Evolutionary conservation across 345 rosid species (phyloP), one percentile per base, ranked within the genome.

Genomic region (Camelina neglecta): DNA sequence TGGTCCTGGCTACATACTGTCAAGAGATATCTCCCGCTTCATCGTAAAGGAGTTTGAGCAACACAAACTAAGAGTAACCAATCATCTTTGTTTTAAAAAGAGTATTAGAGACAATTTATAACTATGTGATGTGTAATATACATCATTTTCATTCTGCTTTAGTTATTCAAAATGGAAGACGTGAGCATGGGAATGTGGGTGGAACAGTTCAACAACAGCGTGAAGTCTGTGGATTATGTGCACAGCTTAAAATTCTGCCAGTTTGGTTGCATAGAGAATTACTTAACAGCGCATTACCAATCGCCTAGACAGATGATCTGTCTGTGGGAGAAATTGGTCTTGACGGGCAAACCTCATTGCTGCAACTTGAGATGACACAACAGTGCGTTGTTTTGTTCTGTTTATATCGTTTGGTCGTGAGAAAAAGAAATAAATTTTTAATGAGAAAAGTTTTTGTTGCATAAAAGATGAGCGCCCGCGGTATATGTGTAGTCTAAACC

Each of bases 111-210:
- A 60, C 26, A 23, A 61, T 13, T 54, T 59, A 18, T 7, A 59
- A 7, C 10, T 6, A 49, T 72, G 39, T 33, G 24, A 73, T 31
- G 72, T 53, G 72, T 53, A 26, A 53, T 67, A 36, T 26, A 8
- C 11, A 57, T 57, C 21, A 5, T 12, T 56, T 16, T 57, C 20
- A 44, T 57, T 38, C 29, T 21, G 66, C 15, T 60, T 1, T 86
- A 88, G 96, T 50, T 90, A 76, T 90, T 88, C 80, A 90, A 90
- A 80, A 90, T 90, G 96, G 93, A 90, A 78, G 96, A 90, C 48
- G 92, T 90, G 77, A 90, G 96, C 13, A 81, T 89, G 86, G 93
- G 96, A 82, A 85, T 89, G 96, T 90, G 93, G 96, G 92, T 90
- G 45, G 89, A 86, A 85, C 83, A 86, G 71, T 90, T 89, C 75